Percentiles rank a stretch among this genome's conserved stretches.
phyloP scores from a whole-genome alignment of 805 yeast species.

The Zygoascus flipseniorum region DNA sequence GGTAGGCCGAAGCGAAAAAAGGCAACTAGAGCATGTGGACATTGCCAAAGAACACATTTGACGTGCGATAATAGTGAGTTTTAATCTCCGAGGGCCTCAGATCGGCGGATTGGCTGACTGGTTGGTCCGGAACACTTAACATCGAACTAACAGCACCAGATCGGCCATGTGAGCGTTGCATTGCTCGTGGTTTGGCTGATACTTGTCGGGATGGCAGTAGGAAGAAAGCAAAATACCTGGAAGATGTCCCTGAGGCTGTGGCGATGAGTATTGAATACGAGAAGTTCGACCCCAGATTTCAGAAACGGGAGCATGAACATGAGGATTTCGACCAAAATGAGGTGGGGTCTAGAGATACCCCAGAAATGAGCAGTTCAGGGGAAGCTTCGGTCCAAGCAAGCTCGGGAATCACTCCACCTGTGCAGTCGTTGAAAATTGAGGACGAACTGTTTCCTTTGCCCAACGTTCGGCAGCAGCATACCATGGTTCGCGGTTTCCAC shows the following conservation, averaged over 20 bases:
- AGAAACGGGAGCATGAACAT: not conserved
- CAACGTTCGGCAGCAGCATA: not conserved
- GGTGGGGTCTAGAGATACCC: not conserved
- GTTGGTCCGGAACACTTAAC: not conserved
- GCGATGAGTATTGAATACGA: constrained; percentile 8
- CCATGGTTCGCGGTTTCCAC: constrained; percentile 15
- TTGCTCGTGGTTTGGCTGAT: constrained; percentile 53
- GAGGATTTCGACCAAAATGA: not conserved
- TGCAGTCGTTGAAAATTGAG: not conserved
- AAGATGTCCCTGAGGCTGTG: constrained; percentile 42
- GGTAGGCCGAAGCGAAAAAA: constrained; percentile 46
- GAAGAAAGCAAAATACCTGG: constrained; percentile 72
- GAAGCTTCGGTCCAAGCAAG: not conserved
- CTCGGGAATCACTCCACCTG: not conserved
- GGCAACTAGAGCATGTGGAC: constrained; percentile 80
- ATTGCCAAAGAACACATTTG: constrained; percentile 86
- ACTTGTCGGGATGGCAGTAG: constrained; percentile 87
- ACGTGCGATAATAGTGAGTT: constrained; percentile 62
- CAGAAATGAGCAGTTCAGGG: not conserved
- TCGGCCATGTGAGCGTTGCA: constrained; percentile 78
- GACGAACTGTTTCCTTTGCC: not conserved
- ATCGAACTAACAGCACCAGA: constrained; percentile 18
- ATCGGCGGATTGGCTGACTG: not conserved
- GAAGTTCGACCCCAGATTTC: constrained; percentile 8
- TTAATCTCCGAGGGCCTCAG: too few relatives aligned